These are phyloP conservation scores for Suhomyces prunicola DNA, from an alignment of 805 yeast genomes.

Conservation along the genomic window DNA sequence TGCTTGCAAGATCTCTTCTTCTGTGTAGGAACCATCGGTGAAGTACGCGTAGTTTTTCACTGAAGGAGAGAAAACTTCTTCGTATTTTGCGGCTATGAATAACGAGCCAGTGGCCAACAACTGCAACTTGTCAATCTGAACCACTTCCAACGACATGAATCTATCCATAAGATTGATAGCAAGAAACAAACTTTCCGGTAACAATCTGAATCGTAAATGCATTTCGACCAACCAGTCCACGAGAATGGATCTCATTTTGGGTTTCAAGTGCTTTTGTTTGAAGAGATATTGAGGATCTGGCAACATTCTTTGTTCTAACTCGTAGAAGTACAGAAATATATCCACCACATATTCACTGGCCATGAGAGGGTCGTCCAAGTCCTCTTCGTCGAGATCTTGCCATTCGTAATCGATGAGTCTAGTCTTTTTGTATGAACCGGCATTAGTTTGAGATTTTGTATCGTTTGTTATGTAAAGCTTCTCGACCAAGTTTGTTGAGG, in stretches of 20 bases:
- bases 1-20: conserved; percentile 76
- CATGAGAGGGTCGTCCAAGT: conserved; percentile 73
- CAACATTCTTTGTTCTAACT: conserved; percentile 66
- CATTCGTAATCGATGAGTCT: conserved; percentile 47
- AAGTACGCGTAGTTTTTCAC: conserved; percentile 82
- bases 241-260: conserved; percentile 78
- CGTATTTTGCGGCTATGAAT: conserved; percentile 89
- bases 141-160: conserved; percentile 70
- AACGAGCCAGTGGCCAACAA: conserved; percentile 81
- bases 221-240: conserved; percentile 95
- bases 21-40: conserved; percentile 81
- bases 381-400: conserved; percentile 75
- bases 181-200: conserved; percentile 81
- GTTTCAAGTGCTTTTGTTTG: conserved; percentile 65
- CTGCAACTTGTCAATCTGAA: conserved; percentile 77
- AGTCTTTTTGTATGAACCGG: conserved; percentile 33
- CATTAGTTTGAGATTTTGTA: conserved; percentile 4
- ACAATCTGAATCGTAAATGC: conserved; percentile 74
- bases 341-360: conserved; percentile 89
- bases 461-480: conserved; percentile 19
- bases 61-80: conserved; percentile 86
- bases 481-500: conserved; percentile 44
- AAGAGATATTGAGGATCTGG: conserved; percentile 68
- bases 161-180: conserved; percentile 87
- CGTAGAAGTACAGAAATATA: conserved; percentile 76